Conservation (phyloP, 345 rosid species). For the Diplotaxis tenuifolia region DNA sequence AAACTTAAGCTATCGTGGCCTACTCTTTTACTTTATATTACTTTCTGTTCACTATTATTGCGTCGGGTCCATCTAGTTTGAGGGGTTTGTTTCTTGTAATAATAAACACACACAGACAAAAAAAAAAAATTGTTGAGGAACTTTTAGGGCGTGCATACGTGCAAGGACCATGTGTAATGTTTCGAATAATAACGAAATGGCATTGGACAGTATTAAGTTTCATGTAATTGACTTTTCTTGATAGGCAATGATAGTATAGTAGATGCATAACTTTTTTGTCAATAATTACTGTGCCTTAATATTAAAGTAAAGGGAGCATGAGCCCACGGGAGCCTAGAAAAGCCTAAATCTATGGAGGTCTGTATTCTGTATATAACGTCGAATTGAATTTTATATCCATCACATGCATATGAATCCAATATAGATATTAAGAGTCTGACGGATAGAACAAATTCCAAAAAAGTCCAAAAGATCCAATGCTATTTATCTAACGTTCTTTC, state of each 20-base stretch:
- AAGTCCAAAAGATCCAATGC: background rate
- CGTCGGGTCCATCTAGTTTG: slow-evolving; percentile 26
- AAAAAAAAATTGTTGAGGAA: slow-evolving; percentile 2
- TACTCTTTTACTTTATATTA: background rate
- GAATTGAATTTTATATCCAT: background rate
- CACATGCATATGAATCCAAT: slow-evolving; percentile 17
- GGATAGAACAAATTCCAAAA: background rate
- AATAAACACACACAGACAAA: slow-evolving; percentile 18
- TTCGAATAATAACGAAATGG: slow-evolving; percentile 24
- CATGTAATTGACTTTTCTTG: slow-evolving; percentile 30
- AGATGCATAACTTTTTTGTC: slow-evolving; percentile 26
- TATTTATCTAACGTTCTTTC: background rate
- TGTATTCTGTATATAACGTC: slow-evolving; percentile 13
- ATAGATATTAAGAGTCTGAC: background rate
- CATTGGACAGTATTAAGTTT: slow-evolving; percentile 31
- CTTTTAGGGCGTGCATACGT: slow-evolving; percentile 41
- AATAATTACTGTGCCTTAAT: slow-evolving; percentile 27
- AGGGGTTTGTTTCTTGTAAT: slow-evolving; percentile 22
- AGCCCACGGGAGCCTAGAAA: slow-evolving; percentile 26
- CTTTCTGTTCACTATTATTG: slow-evolving; percentile 10
- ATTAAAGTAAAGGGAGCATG: slow-evolving; percentile 28
- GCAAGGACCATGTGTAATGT: slow-evolving; percentile 42
- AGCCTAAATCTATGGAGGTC: slow-evolving; percentile 28
- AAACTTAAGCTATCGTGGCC: slow-evolving; percentile 12
- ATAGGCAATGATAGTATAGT: background rate